Percentiles rank a stretch among this genome's conserved stretches.
phyloP scores from a whole-genome alignment of 345 rosid genomes.

The Lumnitzera littorea region DNA sequence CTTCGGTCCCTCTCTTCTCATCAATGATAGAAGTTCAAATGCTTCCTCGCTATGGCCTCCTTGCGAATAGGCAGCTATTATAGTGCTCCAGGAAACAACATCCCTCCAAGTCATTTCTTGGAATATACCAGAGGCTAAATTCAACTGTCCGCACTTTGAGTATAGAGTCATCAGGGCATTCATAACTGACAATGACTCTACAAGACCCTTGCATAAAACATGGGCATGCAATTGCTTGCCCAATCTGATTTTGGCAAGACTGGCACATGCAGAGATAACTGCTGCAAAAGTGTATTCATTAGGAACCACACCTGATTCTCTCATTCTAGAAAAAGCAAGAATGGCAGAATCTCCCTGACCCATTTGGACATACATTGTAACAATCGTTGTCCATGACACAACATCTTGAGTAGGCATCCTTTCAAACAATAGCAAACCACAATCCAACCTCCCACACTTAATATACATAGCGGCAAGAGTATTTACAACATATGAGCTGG shows the following conservation, averaged over 20 bases:
- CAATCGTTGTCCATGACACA: constrained; percentile 75
- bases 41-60: constrained; percentile 64
- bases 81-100: constrained; percentile 82
- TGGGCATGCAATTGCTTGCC: constrained; percentile 81
- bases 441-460: constrained; percentile 65
- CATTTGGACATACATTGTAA: constrained; percentile 43
- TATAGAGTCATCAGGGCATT: constrained; percentile 74
- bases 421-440: constrained; percentile 49
- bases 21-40: constrained; percentile 58
- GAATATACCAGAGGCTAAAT: constrained; percentile 48
- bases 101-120: constrained; percentile 48
- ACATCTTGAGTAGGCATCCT: constrained; percentile 56
- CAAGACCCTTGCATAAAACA: constrained; percentile 43
- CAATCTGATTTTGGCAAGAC: constrained; percentile 54
- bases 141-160: constrained; percentile 54
- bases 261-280: constrained; percentile 54
- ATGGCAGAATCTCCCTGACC: constrained; percentile 58
- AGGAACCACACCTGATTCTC: constrained; percentile 42
- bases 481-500: constrained; percentile 53
- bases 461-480: constrained; percentile 64
- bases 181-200: constrained; percentile 43
- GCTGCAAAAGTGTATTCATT: constrained; percentile 70
- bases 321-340: constrained; percentile 48
- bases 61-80: constrained; percentile 64
- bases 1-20: constrained; percentile 69